Evolutionary conservation across 2,329 filamentous ascomycete species (phyloP).

Genomic region (Claviceps sorghi): DNA sequence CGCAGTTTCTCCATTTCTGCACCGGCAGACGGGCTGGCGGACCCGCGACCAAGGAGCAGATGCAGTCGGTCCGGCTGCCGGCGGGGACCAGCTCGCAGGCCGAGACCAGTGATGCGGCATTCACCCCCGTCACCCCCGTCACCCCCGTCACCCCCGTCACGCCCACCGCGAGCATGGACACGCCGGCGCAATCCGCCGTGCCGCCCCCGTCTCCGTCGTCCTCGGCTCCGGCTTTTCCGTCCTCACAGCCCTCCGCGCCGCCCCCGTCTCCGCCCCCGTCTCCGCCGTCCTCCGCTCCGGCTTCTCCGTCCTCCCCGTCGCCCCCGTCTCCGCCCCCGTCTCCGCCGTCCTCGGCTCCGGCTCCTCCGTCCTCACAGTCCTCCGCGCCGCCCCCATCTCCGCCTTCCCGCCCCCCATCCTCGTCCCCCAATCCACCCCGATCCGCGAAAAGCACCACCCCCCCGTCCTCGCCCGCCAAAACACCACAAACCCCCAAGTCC

Average conservation of each 20-base stretch:
- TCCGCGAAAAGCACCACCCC: no score
- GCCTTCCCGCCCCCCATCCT: no score
- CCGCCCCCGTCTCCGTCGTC: neutral
- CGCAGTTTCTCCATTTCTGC: conserved; percentile 34
- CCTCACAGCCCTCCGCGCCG: neutral
- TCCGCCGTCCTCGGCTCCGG: no score
- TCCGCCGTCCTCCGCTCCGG: neutral
- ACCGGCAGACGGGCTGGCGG: conserved; percentile 10
- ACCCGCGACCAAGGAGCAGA: conserved; percentile 6
- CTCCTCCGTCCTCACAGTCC: no score
- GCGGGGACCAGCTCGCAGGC: conserved; percentile 15
- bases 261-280: neutral
- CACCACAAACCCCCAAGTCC: no score
- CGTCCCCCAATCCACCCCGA: no score
- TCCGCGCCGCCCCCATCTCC: no score
- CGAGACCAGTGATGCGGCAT: conserved; percentile 9
- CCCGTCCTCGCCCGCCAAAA: no score
- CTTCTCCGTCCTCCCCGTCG: neutral
- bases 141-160: conserved; percentile 10
- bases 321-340: no score
- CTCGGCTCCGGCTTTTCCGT: neutral
- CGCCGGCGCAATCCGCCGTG: neutral
- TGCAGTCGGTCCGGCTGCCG: conserved; percentile 11
- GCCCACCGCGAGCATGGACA: neutral
- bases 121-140: conserved; percentile 12